Evolutionary conservation across 2,329 filamentous ascomycete species (phyloP), one percentile per base, ranked within the genome.

Genomic region (Exophiala spinifera): DNA sequence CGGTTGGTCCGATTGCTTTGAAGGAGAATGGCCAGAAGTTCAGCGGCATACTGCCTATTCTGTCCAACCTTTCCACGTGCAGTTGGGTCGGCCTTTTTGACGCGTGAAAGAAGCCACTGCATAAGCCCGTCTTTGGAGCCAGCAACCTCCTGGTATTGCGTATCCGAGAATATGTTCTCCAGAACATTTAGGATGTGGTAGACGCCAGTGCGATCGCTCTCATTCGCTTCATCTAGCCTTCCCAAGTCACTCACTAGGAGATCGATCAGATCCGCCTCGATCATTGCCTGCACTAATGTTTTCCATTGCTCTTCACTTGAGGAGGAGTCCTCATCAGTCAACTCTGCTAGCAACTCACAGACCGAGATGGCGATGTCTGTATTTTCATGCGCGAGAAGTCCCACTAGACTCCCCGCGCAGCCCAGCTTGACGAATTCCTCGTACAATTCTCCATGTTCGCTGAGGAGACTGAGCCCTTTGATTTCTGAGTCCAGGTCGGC

Each of bases 1-100:
- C 59, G 50, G 13, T 61, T 62, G 42, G 3, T 28, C 31, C 51
- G 51, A 15, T 53, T 56, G 48, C 43, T 52, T 69, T 96, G 91
- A 15, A 92, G 79, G 7, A 99, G 75, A 51, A 99, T 94, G 11
- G 92, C 91, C 2, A 99, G 77, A 6, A 97, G 83, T 72, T 99
- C 94, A 14, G 92, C 90, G 0, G 91, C 83, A 69, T 97, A 99
- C 69, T 96, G 92, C 69, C 94, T 95, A 69, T 99, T 99, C 68
- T 99, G 94, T 4, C 83, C 79, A 1, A 95, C 82, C 0, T 78
- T 76, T n/a, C 50, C 55, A 8, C 59, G 43, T 2, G 61, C 56
- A n/a, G 52, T 39, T 3, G 74, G 75, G 68, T 96, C 90, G 47
- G 80, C 79, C 52, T 77, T 79, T 62, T 87, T 84, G 58, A 90